phyloP scores from a whole-genome alignment of 1,284 basidiomycete species.

The Ceratobasidium sp. region DNA sequence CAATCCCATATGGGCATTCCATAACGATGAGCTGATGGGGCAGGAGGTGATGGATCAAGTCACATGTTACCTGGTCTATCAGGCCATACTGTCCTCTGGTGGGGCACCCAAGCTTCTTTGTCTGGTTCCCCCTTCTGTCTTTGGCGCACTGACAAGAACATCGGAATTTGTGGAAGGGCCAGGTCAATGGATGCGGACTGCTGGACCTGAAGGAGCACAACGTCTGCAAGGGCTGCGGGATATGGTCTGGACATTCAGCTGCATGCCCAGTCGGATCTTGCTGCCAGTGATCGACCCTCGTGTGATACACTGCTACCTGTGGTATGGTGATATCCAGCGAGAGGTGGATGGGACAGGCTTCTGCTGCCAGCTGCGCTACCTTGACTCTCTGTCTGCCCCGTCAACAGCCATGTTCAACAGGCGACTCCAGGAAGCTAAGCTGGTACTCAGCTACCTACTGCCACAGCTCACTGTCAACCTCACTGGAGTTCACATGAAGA shows the following conservation, averaged over 20 bases:
- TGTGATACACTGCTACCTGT: neutral
- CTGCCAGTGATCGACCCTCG: neutral
- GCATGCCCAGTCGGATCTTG: neutral
- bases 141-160: neutral
- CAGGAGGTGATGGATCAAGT: constrained; percentile 1
- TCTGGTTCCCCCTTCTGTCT: neutral
- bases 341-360: neutral
- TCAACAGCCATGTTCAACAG: neutral
- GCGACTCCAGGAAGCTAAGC: neutral
- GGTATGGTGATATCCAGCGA: neutral
- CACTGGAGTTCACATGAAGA: neutral
- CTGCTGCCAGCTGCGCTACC: neutral
- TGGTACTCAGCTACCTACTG: neutral
- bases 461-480: neutral
- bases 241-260: neutral
- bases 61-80: neutral
- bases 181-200: neutral
- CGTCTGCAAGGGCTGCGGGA: neutral
- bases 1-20: neutral
- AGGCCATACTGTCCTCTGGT: neutral
- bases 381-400: neutral
- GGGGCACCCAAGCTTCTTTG: neutral
- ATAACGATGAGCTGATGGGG: neutral
- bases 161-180: neutral
- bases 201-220: neutral